These are phyloP conservation scores for Trypanosoma grayi DNA, from an alignment of 208 protist species.

Conservation along the genomic window DNA sequence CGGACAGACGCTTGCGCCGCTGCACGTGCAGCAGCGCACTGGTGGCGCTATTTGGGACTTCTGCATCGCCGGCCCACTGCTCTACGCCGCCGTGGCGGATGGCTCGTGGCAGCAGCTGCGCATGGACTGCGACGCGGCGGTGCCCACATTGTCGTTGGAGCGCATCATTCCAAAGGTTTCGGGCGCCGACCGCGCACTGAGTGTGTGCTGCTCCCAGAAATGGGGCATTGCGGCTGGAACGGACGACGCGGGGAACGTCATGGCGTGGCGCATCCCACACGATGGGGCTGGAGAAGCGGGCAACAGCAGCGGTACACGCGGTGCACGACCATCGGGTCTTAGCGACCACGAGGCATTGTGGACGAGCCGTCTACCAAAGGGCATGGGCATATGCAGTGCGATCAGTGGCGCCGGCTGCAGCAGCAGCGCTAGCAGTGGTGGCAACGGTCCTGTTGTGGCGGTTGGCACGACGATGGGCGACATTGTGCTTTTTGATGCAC, in stretches of 20 bases:
- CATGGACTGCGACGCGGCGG: constrained; percentile 3
- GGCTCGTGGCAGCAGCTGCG: constrained; percentile 57
- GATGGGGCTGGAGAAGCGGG: constrained; percentile 1
- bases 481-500: constrained; percentile 73
- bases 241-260: constrained; percentile 80
- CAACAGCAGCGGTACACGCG: background rate
- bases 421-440: constrained; percentile 21
- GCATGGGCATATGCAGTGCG: constrained; percentile 69
- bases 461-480: constrained; percentile 84
- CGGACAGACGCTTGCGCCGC: constrained; percentile 57
- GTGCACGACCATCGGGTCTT: constrained; percentile 24
- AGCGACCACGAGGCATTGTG: constrained; percentile 65
- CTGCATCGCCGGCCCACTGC: constrained; percentile 25
- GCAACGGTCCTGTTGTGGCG: constrained; percentile 45
- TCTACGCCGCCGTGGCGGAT: constrained; percentile 39
- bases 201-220: constrained; percentile 35
- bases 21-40: constrained; percentile 75
- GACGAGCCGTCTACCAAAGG: constrained; percentile 70
- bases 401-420: too few relatives aligned
- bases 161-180: constrained; percentile 70
- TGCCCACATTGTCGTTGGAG: constrained; percentile 38
- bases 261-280: constrained; percentile 57
- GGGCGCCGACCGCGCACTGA: constrained; percentile 80
- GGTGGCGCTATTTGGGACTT: constrained; percentile 83
- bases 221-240: constrained; percentile 53